phyloP scores from a whole-genome alignment of 768 basidiomycete genomes.

The Trametes villosa region DNA sequence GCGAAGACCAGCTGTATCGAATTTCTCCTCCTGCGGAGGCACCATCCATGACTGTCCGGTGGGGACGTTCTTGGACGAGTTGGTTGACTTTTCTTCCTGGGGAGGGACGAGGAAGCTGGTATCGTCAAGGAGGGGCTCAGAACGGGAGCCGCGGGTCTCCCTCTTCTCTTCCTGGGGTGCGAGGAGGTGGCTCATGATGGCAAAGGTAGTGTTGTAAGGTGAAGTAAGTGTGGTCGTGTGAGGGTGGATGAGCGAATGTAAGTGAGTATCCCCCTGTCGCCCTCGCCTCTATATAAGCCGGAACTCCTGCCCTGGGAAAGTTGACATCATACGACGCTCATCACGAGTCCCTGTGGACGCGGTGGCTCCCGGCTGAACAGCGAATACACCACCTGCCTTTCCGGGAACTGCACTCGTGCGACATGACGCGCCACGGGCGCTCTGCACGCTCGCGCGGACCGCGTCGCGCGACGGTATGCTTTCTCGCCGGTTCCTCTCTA shows the following conservation, averaged over 20 bases:
- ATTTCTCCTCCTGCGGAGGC: slow-evolving; percentile 18
- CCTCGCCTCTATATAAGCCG: neutral
- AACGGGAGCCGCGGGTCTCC: neutral
- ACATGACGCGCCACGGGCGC: slow-evolving; percentile 14
- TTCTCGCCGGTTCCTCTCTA: slow-evolving; percentile 31
- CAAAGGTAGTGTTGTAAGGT: neutral
- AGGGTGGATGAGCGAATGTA: neutral
- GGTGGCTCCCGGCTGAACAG: neutral
- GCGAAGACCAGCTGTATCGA: neutral
- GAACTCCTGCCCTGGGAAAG: neutral
- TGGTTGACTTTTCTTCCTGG: slow-evolving; percentile 11
- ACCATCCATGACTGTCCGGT: slow-evolving; percentile 4
- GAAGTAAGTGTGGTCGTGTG: neutral
- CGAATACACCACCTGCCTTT: slow-evolving; percentile 21
- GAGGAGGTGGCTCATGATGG: slow-evolving; percentile 18
- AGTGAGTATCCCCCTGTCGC: neutral
- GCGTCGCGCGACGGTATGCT: slow-evolving; percentile 23
- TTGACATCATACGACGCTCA: slow-evolving; percentile 12
- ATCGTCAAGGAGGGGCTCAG: slow-evolving; percentile 8
- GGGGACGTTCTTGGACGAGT: neutral
- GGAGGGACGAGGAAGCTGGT: slow-evolving; percentile 17
- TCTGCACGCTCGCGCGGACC: slow-evolving; percentile 4
- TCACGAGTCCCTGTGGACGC: neutral
- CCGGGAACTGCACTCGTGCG: slow-evolving; percentile 4
- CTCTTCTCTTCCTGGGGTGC: slow-evolving; percentile 18